phyloP scores from a whole-genome alignment of 2,329 filamentous ascomycete genomes.

The Fusarium sp. region DNA sequence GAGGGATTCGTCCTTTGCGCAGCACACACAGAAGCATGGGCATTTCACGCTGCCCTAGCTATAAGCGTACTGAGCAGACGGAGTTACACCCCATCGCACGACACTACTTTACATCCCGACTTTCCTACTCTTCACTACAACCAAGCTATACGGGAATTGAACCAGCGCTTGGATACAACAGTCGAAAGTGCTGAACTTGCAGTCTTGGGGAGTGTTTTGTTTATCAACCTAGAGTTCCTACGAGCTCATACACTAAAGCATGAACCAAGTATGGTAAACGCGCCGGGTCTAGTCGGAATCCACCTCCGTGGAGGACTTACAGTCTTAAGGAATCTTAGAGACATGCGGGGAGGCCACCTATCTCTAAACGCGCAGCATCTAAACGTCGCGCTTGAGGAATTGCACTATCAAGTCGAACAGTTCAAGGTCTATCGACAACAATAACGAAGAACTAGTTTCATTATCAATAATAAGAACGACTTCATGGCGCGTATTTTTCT shows the following conservation, averaged over 20 bases:
- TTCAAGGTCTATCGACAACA: neutral
- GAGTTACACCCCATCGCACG: neutral
- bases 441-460: neutral
- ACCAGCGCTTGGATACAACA: neutral
- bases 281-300: neutral
- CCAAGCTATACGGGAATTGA: conserved; percentile 2
- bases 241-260: neutral
- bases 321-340: neutral
- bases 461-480: neutral
- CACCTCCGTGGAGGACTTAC: neutral
- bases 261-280: neutral
- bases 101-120: neutral
- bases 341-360: neutral
- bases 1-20: neutral
- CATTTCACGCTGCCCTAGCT: conserved; percentile 7
- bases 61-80: conserved; percentile 3
- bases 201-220: conserved; percentile 8
- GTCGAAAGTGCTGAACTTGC: conserved; percentile 2
- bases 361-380: neutral
- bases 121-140: conserved; percentile 4
- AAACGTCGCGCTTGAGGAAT: neutral
- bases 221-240: conserved; percentile 11
- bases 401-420: neutral
- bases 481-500: neutral
- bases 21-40: neutral